Percentiles rank a stretch among this genome's conserved stretches.
phyloP scores from a whole-genome alignment of 2,329 filamentous ascomycete genomes.

The Botrytis elliptica region DNA sequence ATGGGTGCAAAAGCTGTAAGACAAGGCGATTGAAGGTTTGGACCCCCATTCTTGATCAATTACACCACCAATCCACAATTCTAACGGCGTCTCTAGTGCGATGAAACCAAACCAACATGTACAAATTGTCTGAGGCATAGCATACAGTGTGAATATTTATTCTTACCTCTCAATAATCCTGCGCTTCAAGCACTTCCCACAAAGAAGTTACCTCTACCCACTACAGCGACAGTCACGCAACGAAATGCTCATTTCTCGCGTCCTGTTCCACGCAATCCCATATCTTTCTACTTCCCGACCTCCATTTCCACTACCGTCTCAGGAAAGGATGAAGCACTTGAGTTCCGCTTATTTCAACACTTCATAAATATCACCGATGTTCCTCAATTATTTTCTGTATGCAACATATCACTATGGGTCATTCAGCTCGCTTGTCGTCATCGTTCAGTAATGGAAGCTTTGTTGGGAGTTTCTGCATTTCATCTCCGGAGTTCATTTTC shows the following conservation, averaged over 20 bases:
- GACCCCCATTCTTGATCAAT: neutral
- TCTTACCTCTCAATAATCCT: neutral
- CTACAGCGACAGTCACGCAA: neutral
- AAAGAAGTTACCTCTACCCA: neutral
- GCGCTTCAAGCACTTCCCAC: neutral
- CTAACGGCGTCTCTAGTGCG: neutral
- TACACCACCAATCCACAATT: neutral
- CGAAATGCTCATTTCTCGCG: neutral
- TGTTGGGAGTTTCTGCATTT: neutral
- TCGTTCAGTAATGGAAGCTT: conserved; percentile 12
- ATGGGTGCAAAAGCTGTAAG: conserved; percentile 17
- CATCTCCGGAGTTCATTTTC: conserved; percentile 1
- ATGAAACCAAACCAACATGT: conserved; percentile 14
- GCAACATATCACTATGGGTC: neutral
- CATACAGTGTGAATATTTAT: conserved; percentile 1
- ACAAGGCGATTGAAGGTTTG: conserved; percentile 6
- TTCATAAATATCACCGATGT: neutral
- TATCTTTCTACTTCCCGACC: conserved; percentile 3
- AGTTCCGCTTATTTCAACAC: conserved; percentile 14
- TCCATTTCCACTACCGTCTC: neutral
- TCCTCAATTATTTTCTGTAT: neutral
- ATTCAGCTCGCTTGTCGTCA: conserved; percentile 3
- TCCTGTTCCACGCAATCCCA: neutral
- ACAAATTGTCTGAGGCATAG: neutral
- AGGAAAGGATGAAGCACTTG: neutral